Evolutionary conservation across 2,329 filamentous ascomycete genomes (phyloP), one percentile per base, ranked within the genome.

Genomic region (Neonectria magnoliae): DNA sequence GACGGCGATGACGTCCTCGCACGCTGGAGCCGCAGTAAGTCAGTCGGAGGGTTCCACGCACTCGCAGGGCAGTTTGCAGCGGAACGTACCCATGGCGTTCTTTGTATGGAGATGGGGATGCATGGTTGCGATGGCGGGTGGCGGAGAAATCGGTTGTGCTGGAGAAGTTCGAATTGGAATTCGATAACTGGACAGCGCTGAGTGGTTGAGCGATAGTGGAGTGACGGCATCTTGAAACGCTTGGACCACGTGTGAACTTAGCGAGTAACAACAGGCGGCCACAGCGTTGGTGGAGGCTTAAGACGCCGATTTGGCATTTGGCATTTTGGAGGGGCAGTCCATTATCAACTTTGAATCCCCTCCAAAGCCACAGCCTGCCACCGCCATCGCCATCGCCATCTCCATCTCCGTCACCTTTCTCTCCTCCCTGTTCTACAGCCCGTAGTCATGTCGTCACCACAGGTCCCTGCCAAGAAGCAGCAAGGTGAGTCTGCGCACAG

Each of bases 61-160:
- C 8, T 44, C 18, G 2, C 11, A 7, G 7, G 5, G 4, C 27
- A 4, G 9, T 8, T 11, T 27, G 38, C 4, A 18, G 29, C 22
- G 8, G 13, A 14, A 41, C 76, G 48, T 87, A 97, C 95, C 94
- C 72, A 88, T 85, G 73, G 97, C 97, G 77, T 97, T 91, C 78
- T 96, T 93, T 29, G 93, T 97, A 78, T 98, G 94, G 2, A 99
- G 84, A 83, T 98, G 95, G 59, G 96, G 97, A 93, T 99, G 96
- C 96, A 99, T 99, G 48, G 74, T 88, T 78, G 62, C 51, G 22
- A 48, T 42, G 38, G 44, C 29, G 47, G 47, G 38, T 31, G 55
- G 51, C 13, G 25, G 48, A 64, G 36, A 52, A 51, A 45, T 48
- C 61, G 53, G 56, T 68, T 66, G 56, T 41, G 36, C 41, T 59